Conservation (phyloP, 768 basidiomycete species). For the Lyophyllum decastes region DNA sequence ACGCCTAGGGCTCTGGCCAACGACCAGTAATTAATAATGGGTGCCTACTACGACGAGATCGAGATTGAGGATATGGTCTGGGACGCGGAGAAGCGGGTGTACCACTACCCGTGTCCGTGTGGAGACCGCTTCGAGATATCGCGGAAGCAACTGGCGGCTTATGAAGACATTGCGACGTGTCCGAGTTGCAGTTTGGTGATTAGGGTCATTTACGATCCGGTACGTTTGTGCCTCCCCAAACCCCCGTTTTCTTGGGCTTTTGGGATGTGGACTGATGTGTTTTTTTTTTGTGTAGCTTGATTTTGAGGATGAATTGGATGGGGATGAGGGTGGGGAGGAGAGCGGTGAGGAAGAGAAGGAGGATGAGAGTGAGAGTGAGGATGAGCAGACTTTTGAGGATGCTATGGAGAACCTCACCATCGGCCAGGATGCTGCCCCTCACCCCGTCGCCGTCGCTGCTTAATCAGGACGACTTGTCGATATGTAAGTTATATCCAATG, state of each 20-base stretch:
- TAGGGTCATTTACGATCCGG: slow-evolving; percentile 92
- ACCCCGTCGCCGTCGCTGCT: slow-evolving; percentile 25
- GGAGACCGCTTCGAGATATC: slow-evolving; percentile 98
- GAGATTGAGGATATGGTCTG: slow-evolving; percentile 97
- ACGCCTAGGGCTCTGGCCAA: too few species aligned
- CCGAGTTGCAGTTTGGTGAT: slow-evolving; percentile 95
- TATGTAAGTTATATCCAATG: slow-evolving; percentile 7
- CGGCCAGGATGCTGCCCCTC: slow-evolving; percentile 26
- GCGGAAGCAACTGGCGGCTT: slow-evolving; percentile 78
- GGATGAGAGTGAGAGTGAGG: slow-evolving; percentile 35
- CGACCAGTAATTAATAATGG: too few species aligned
- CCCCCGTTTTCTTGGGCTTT: background rate
- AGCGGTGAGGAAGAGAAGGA: slow-evolving; percentile 41
- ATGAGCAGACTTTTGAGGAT: slow-evolving; percentile 57
- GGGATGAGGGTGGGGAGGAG: slow-evolving; percentile 46
- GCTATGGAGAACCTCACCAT: slow-evolving; percentile 66
- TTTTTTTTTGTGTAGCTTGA: slow-evolving; percentile 57
- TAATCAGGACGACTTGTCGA: slow-evolving; percentile 11
- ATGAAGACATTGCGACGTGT: slow-evolving; percentile 93
- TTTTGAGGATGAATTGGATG: slow-evolving; percentile 74
- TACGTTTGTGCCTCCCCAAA: slow-evolving; percentile 40
- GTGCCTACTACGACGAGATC: slow-evolving; percentile 92
- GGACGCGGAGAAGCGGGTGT: slow-evolving; percentile 81
- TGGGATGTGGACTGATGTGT: slow-evolving; percentile 4
- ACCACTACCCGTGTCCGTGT: slow-evolving; percentile 97